Base-by-base conservation (phyloP, 1,139 yeast genomes). In the Candida glucosophila region DNA sequence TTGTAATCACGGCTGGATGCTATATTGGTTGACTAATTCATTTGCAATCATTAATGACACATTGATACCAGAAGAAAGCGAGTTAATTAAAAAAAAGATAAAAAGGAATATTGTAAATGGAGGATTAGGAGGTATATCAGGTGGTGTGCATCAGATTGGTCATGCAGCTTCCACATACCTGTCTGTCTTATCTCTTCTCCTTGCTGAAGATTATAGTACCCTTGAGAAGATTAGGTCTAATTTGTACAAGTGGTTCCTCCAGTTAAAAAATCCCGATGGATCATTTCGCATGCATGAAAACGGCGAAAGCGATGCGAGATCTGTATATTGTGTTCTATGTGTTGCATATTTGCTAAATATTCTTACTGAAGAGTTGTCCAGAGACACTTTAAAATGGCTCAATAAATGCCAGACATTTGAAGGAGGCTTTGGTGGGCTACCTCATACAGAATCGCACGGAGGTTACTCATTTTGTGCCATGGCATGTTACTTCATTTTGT, bases 401-500 rank as follows among this genome's bases (percentile, higher is more conserved):
- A 40, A 56, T 1, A 39, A 47, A 7, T 85, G 96, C 41, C 98
- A 90, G 50, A 81, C 93, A 0, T 88, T 71, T 49, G 98, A 92
- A 53, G 98, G 99, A 14, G 98, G 98, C 0, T 82, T 88, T 53
- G 82, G 90, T 2, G 95, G 93, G 1, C 60, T 64, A 7, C 88
- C 94, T 0, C 57, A 56, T 6, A 77, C 82, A 26, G 99, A 92
- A 49, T 97, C 97, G 0, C 99, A 92, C 48, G 98, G 97, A 2
- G 99, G 98, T 0, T 90, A 90, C 49, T 75, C 97, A 0, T 92
- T 72, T 46, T 90, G 98, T 57, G 93, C 90, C 0, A 54, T 83
- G 6, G 95, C 95, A 0, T 67, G 82, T 7, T 56, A 82, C 23
- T 67, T 74, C 36, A 41, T 78, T 3, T 32, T 59, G 3, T 41